These are phyloP conservation scores for Saccharomycodes ludwigii DNA, from an alignment of 805 yeast species.

Conservation along the genomic window DNA sequence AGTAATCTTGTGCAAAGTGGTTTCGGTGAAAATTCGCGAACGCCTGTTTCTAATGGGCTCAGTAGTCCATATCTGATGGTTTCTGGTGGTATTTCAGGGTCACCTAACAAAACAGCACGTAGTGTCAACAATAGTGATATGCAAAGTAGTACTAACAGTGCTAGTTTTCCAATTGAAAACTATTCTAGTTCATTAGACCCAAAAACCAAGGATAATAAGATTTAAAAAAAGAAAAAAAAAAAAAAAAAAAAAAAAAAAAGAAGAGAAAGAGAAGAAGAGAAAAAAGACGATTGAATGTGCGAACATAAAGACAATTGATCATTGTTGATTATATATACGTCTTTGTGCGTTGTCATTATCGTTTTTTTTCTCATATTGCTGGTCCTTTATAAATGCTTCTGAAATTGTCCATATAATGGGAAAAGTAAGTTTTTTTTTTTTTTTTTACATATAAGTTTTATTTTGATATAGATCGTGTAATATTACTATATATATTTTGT, in stretches of 20 bases:
- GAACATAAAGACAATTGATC: too few relatives aligned
- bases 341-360: too few relatives aligned
- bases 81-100: slow-evolving; percentile 43
- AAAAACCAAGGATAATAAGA: slow-evolving; percentile 4
- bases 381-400: too few relatives aligned
- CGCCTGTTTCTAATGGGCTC: slow-evolving; percentile 32
- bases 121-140: slow-evolving; percentile 3
- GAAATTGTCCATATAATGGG: too few relatives aligned
- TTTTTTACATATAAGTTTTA: too few relatives aligned
- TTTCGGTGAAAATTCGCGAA: slow-evolving; percentile 12
- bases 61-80: slow-evolving; percentile 60
- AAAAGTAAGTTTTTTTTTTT: too few relatives aligned
- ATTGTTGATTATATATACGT: too few relatives aligned
- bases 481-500: too few relatives aligned
- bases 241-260: neutral
- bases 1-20: slow-evolving; percentile 14
- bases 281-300: neutral
- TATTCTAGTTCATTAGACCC: slow-evolving; percentile 9
- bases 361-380: too few relatives aligned
- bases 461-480: too few relatives aligned
- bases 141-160: slow-evolving; percentile 3
- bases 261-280: slow-evolving; percentile 1
- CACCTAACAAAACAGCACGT: slow-evolving; percentile 34
- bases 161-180: slow-evolving; percentile 3
- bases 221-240: slow-evolving; percentile 1